Conservation (phyloP, 2,329 filamentous ascomycete genomes). For the Ophiostoma australiae region DNA sequence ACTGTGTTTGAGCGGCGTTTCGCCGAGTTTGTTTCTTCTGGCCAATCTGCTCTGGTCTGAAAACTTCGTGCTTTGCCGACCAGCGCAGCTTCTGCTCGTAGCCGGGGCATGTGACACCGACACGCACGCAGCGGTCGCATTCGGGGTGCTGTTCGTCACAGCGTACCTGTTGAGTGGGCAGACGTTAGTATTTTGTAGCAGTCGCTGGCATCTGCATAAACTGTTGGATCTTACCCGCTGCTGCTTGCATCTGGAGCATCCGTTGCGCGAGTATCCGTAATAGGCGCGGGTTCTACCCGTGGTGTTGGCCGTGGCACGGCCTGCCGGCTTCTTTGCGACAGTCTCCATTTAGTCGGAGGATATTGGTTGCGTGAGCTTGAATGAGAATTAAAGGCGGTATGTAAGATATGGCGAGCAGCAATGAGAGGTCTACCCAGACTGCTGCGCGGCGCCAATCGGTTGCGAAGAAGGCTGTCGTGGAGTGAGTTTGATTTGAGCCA, state of each 20-base stretch:
- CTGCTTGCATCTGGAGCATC: conserved; percentile 28
- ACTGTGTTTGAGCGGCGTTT: conserved; percentile 6
- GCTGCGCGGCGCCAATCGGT: neutral
- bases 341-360: conserved; percentile 13
- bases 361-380: neutral
- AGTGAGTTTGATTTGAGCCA: neutral
- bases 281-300: conserved; percentile 23
- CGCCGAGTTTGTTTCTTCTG: conserved; percentile 16
- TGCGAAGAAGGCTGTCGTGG: neutral
- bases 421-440: neutral
- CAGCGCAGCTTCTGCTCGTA: conserved; percentile 45
- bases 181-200: neutral
- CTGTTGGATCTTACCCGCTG: conserved; percentile 21
- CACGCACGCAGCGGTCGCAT: conserved; percentile 42
- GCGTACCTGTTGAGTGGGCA: conserved; percentile 20
- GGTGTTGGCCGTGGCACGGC: conserved; percentile 14
- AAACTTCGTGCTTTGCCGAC: conserved; percentile 46
- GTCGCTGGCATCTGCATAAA: neutral
- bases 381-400: neutral
- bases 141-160: conserved; percentile 28
- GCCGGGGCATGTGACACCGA: conserved; percentile 42
- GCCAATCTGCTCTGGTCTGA: conserved; percentile 17
- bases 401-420: neutral
- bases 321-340: conserved; percentile 12
- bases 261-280: conserved; percentile 29